These are phyloP conservation scores for Stephania cephalantha DNA, from an alignment of 164 flowering plant genomes.

Conservation along the genomic window DNA sequence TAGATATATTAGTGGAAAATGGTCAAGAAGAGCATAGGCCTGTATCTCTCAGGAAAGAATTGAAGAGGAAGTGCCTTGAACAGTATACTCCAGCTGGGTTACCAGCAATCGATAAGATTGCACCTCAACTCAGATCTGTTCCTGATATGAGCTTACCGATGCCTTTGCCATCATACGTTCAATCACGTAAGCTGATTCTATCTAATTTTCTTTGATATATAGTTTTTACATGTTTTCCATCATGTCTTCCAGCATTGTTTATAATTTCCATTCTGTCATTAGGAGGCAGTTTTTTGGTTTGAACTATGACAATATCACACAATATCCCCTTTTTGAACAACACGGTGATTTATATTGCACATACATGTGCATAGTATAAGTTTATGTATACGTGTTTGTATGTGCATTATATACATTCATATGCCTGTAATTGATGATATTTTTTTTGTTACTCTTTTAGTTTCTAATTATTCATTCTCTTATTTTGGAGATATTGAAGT, in stretches of 20 bases:
- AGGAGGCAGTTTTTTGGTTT: neutral
- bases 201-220: neutral
- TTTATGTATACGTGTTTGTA: too few relatives aligned
- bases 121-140: conserved; percentile 7
- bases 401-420: too few relatives aligned
- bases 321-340: too few relatives aligned
- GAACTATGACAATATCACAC: neutral
- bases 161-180: conserved; percentile 24
- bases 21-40: conserved; percentile 45
- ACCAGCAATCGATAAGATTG: conserved; percentile 27
- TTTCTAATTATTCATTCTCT: neutral
- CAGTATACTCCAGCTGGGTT: conserved; percentile 29
- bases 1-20: conserved; percentile 49
- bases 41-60: conserved; percentile 79
- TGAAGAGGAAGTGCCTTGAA: conserved; percentile 78
- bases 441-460: neutral
- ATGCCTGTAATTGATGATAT: too few relatives aligned
- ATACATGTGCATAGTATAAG: too few relatives aligned
- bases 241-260: neutral
- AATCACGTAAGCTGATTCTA: conserved; percentile 40
- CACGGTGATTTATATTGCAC: too few relatives aligned
- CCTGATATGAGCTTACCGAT: conserved; percentile 12
- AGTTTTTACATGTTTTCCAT: neutral
- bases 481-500: neutral
- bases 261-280: neutral